A percentile compares a stretch with the other conserved stretches of the same genome.
Conservation (phyloP, 1,139 yeast species). For the Scheffersomyces titani region DNA sequence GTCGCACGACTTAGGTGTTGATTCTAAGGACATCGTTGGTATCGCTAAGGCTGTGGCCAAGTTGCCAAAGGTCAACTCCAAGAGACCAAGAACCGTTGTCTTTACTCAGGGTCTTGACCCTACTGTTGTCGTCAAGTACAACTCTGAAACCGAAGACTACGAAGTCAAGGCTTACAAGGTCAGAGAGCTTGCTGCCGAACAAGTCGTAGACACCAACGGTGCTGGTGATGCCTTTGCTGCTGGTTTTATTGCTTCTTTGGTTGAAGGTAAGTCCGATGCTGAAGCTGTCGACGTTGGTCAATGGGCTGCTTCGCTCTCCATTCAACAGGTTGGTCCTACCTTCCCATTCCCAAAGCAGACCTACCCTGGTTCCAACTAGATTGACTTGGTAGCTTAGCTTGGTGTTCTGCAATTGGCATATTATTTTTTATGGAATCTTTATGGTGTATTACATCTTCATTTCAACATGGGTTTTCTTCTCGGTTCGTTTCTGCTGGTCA, state of each 20-base stretch:
- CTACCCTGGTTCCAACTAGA: slow-evolving; percentile 31
- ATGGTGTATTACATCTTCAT: slow-evolving; percentile 6
- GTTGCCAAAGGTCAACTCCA: slow-evolving; percentile 72
- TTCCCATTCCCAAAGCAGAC: slow-evolving; percentile 82
- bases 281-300: slow-evolving; percentile 84
- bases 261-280: slow-evolving; percentile 65
- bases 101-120: slow-evolving; percentile 94
- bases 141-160: slow-evolving; percentile 46
- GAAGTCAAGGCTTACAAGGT: slow-evolving; percentile 62
- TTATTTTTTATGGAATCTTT: slow-evolving; percentile 2
- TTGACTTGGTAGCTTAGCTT: neutral
- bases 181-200: slow-evolving; percentile 61
- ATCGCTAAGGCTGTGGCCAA: slow-evolving; percentile 83
- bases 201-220: slow-evolving; percentile 93
- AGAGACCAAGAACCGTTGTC: slow-evolving; percentile 77
- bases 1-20: slow-evolving; percentile 62
- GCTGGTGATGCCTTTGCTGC: slow-evolving; percentile 99
- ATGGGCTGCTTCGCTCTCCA: slow-evolving; percentile 92
- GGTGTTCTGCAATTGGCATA: neutral
- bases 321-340: slow-evolving; percentile 92
- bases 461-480: slow-evolving; percentile 12
- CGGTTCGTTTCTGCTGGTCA: neutral
- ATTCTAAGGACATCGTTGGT: slow-evolving; percentile 61
- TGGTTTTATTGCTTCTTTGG: slow-evolving; percentile 91
- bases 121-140: slow-evolving; percentile 70